phyloP scores from a whole-genome alignment of 179 eudicot genomes.

The Carnegiea gigantea region DNA sequence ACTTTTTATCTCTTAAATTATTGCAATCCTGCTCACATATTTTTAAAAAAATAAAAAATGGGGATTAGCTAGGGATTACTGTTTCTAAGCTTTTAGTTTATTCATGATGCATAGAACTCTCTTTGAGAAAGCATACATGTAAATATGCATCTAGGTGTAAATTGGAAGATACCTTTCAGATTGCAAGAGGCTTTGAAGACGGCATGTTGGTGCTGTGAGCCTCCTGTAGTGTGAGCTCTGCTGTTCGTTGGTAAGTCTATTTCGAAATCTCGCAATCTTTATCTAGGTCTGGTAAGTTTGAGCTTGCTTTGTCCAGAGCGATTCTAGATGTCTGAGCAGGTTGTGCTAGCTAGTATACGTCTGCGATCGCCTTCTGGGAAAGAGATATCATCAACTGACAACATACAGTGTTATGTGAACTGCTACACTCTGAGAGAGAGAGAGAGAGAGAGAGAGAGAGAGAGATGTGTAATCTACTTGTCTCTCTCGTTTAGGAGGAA shows the following conservation, averaged over 20 bases:
- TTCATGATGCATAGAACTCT: not conserved
- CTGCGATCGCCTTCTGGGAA: conserved; percentile 54
- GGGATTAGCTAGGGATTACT: conserved; percentile 12
- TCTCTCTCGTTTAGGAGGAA: conserved; percentile 14
- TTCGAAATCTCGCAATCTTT: not conserved
- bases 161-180: conserved; percentile 20
- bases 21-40: not conserved
- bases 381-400: conserved; percentile 40
- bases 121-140: not conserved
- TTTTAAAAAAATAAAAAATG: not conserved
- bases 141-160: not conserved
- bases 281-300: not conserved
- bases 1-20: not conserved
- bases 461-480: not conserved
- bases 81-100: conserved; percentile 15
- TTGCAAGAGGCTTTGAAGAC: conserved; percentile 19
- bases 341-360: conserved; percentile 30
- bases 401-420: conserved; percentile 18
- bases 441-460: conserved; percentile 8
- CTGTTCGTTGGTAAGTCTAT: not conserved
- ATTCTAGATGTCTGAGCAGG: conserved; percentile 23
- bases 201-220: not conserved
- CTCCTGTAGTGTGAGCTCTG: not conserved
- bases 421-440: not conserved
- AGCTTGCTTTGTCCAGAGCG: not conserved